Evolutionary conservation across 2,329 filamentous ascomycete genomes (phyloP), one percentile per base, ranked within the genome.

Genomic region (Beauveria brongniartii): DNA sequence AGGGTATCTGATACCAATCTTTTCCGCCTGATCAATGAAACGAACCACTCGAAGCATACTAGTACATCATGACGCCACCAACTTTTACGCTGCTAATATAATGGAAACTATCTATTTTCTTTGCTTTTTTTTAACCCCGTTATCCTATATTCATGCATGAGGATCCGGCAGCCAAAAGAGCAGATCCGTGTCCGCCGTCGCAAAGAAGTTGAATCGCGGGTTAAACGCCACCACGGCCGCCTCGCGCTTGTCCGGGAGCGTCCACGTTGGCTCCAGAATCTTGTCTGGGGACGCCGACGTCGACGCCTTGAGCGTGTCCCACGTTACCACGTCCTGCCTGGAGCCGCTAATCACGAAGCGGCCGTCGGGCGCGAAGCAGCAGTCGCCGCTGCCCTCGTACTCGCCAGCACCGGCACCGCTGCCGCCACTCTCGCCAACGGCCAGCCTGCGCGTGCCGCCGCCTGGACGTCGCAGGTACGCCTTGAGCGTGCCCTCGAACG

Each of bases 171-270:
- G 73, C 89, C 89, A 92, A 67, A 92, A 90, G 22, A 90, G 75
- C 63, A 91, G 78, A 59, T 97, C 92, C 69, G 88, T 88, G 68
- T 97, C 92, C 3, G 91, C 94, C 50, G 88, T 94, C 9, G 91
- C 92, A 66, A 97, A 82, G 77, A 97, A 87, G 73, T 97, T 97
- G 74, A 89, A 94, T 55, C 92, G 83, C 28, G 92, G 94, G 71
- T 97, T 97, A 72, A 92, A 94, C 24, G 89, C 90, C 47, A 96
- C 80, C 14, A 96, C 82, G 1, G 89, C 89, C 5, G 85, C 85
- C 74, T 84, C 86, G 71, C 79, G 85, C 76, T 82, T 83, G 66
- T 88, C 86, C 46, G 88, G 84, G 52, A 89, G 76, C 52, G 83
- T 84, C 73, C 81, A 81, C 51, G 77, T 81, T 55, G 90, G 89